phyloP scores from a whole-genome alignment of 176 grass and related monocot species.

The Rhynchospora breviuscula region DNA sequence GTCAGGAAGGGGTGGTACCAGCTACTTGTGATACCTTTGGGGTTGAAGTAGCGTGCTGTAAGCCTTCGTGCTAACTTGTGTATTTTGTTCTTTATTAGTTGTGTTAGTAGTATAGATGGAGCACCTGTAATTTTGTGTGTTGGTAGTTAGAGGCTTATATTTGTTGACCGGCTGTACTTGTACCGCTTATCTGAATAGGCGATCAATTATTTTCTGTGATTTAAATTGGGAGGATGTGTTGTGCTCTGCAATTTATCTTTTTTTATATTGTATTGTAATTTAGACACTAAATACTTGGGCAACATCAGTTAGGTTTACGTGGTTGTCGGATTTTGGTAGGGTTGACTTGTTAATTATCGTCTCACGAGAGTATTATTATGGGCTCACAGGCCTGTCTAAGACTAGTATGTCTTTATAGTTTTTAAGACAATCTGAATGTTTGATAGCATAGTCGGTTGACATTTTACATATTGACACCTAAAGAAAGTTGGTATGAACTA shows the following conservation, averaged over 20 bases:
- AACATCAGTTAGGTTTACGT: too few species aligned
- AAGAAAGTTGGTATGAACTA: too few species aligned
- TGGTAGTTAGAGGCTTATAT: conserved; percentile 9
- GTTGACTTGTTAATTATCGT: too few species aligned
- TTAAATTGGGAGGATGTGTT: background rate
- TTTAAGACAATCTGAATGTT: too few species aligned
- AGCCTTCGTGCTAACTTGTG: conserved; percentile 39
- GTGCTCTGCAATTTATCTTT: background rate
- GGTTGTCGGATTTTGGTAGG: too few species aligned
- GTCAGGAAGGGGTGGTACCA: conserved; percentile 37
- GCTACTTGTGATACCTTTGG: conserved; percentile 42
- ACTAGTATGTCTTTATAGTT: too few species aligned
- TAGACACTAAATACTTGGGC: background rate
- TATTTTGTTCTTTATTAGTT: conserved; percentile 36
- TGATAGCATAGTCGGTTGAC: too few species aligned
- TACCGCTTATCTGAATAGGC: background rate
- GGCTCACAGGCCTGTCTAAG: too few species aligned
- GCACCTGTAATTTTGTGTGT: conserved; percentile 26
- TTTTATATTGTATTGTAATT: background rate
- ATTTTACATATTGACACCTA: too few species aligned
- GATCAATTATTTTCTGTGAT: background rate
- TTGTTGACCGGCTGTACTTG: conserved; percentile 2
- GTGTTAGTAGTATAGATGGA: conserved; percentile 30
- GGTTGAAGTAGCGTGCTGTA: conserved; percentile 38
- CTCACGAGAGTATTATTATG: too few species aligned